Percentiles rank a stretch among this genome's conserved stretches.
Conservation (phyloP, 2,329 filamentous ascomycete genomes). For the Xylaria multiplex region DNA sequence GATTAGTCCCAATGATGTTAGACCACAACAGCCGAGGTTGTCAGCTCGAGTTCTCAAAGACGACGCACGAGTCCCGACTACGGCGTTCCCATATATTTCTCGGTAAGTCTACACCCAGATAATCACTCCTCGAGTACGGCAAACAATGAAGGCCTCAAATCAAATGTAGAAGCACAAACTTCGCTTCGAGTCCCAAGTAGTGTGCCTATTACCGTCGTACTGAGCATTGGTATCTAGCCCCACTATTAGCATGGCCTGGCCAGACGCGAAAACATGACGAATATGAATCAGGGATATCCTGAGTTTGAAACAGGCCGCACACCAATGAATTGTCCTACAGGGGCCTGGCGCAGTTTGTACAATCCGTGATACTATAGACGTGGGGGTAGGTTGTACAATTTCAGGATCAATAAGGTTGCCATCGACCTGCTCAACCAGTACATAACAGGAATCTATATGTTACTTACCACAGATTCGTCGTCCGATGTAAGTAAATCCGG, state of each 20-base stretch:
- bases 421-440: not conserved
- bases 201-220: constrained; percentile 33
- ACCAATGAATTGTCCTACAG: constrained; percentile 18
- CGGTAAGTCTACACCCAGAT: not conserved
- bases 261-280: constrained; percentile 35
- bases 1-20: constrained; percentile 31
- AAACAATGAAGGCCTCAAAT: constrained; percentile 6
- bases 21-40: constrained; percentile 33
- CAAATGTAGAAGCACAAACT: constrained; percentile 23
- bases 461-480: constrained; percentile 23
- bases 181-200: constrained; percentile 38
- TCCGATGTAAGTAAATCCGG: not conserved
- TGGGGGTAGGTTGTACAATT: not conserved
- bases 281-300: constrained; percentile 35
- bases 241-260: constrained; percentile 37
- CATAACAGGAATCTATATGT: not conserved
- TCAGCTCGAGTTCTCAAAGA: constrained; percentile 29
- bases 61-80: constrained; percentile 34
- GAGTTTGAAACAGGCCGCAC: constrained; percentile 38
- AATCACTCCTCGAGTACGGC: constrained; percentile 16
- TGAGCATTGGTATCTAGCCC: constrained; percentile 41
- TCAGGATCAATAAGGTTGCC: not conserved
- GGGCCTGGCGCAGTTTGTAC: constrained; percentile 18
- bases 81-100: constrained; percentile 11
- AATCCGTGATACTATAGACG: constrained; percentile 1